Evolutionary conservation across 495 filamentous ascomycete genomes (phyloP).

Genomic region (Friedmanniomyces endolithicus): DNA sequence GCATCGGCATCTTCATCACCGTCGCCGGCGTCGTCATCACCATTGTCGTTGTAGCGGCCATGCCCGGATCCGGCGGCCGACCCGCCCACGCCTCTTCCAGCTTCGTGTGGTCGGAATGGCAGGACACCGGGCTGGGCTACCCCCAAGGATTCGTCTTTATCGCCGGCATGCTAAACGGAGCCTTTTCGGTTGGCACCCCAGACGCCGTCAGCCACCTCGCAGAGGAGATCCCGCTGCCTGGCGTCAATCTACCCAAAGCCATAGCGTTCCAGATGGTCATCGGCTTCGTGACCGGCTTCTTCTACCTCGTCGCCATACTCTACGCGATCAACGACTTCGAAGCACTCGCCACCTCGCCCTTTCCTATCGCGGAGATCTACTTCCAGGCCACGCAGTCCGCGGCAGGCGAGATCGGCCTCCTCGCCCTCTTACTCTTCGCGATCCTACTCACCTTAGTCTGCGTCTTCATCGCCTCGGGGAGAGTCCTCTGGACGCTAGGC

Average conservation of each 20-base stretch:
- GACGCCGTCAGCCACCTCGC: slow-evolving; percentile 52
- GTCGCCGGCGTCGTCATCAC: slow-evolving; percentile 55
- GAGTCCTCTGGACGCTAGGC: slow-evolving; percentile 67
- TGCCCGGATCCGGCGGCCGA: slow-evolving; percentile 41
- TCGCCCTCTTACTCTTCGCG: slow-evolving; percentile 22
- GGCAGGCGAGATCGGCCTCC: slow-evolving; percentile 47
- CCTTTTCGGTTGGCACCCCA: slow-evolving; percentile 68
- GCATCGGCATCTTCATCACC: slow-evolving; percentile 54
- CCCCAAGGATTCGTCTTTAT: slow-evolving; percentile 64
- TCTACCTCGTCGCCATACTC: slow-evolving; percentile 59
- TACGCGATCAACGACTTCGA: slow-evolving; percentile 56
- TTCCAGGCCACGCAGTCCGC: slow-evolving; percentile 52
- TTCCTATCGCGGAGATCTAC: slow-evolving; percentile 68
- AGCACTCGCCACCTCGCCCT: slow-evolving; percentile 42
- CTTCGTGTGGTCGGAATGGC: slow-evolving; percentile 29
- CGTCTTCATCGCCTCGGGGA: slow-evolving; percentile 54
- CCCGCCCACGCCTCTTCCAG: slow-evolving; percentile 19
- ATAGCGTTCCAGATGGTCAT: slow-evolving; percentile 29
- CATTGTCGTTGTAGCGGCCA: slow-evolving; percentile 58
- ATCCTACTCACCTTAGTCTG: slow-evolving; percentile 33
- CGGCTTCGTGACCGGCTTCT: slow-evolving; percentile 52
- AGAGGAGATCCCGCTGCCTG: slow-evolving; percentile 54
- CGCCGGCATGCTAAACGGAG: slow-evolving; percentile 69
- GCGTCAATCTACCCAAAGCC: slow-evolving; percentile 9
- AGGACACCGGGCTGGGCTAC: slow-evolving; percentile 54